A percentile compares a stretch with the other conserved stretches of the same genome.
Conservation (phyloP, 2,329 filamentous ascomycete genomes). For the Dendryphion nanum region DNA sequence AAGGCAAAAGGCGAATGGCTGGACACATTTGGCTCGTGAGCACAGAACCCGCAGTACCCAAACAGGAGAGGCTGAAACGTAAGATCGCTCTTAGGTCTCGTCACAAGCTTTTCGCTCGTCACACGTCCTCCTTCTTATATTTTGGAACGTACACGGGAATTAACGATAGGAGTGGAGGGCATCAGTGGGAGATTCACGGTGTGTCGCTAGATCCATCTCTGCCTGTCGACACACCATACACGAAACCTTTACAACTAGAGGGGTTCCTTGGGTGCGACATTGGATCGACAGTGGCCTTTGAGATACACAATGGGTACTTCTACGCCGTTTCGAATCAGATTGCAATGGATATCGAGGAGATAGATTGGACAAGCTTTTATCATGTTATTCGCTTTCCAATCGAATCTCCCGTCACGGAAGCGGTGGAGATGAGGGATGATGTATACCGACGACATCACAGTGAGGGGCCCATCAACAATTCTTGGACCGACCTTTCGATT, state of each 20-base stretch:
- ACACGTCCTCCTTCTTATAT: constrained; percentile 61
- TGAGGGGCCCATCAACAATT: constrained; percentile 71
- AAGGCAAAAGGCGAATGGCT: constrained; percentile 10
- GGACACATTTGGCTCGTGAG: constrained; percentile 27
- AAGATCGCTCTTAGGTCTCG: constrained; percentile 24
- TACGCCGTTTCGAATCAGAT: constrained; percentile 69
- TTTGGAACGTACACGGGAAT: constrained; percentile 63
- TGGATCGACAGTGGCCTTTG: constrained; percentile 68
- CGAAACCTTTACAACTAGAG: constrained; percentile 52
- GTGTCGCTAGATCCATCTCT: constrained; percentile 28
- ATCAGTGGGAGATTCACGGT: constrained; percentile 62
- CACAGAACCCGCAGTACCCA: constrained; percentile 8
- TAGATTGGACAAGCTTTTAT: constrained; percentile 69
- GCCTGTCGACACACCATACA: too few species aligned
- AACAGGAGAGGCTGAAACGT: constrained; percentile 39
- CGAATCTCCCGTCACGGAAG: constrained; percentile 40
- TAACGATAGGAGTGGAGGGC: constrained; percentile 54
- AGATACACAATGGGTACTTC: constrained; percentile 64
- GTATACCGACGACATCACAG: constrained; percentile 66
- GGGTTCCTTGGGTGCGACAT: constrained; percentile 64
- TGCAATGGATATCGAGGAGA: constrained; percentile 60
- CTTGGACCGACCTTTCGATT: constrained; percentile 68
- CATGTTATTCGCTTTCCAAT: constrained; percentile 64
- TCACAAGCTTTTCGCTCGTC: constrained; percentile 66
- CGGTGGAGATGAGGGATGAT: constrained; percentile 45